Evolutionary conservation across 2,329 filamentous ascomycete species (phyloP), one percentile per base, ranked within the genome.

Genomic region (Blastomyces emzantsi): DNA sequence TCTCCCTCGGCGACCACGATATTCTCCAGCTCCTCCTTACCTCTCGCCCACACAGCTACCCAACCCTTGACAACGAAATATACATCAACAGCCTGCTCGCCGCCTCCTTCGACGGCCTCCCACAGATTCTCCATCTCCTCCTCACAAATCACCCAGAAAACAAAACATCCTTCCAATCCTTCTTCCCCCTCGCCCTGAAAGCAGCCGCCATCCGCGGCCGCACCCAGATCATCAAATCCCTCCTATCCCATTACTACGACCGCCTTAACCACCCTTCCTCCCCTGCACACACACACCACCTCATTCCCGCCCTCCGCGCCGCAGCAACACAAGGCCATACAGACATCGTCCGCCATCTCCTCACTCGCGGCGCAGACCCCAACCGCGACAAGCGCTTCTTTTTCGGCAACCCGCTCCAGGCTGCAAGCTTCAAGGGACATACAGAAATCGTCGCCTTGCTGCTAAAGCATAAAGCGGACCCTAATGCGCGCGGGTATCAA

Each of bases 381-480:
- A 60, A 60, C 30, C 25, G 22, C 28, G 41, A 49, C 25, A 47
- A 28, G 30, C 25, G 25, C 30, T 47, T 45, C 15, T 60, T 45
- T 22, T 57, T 57, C 19, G 41, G 25, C 28, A 62, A 56, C 36
- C 30, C 66, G 28, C 60, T 68, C 19, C 61, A 68, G 43, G 36
- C 19, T n/a, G 67, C 67, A 3, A 62, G 61, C 5, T 36, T 41
- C 33, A 52, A 61, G n/a, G 61, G 58, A 8, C 11, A 63, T 43
- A 19, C 59, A 2, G 61, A 63, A 8, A 57, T 66, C 28, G 59
- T 52, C 1, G 28, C 11, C 15, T 28, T 61, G 22, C 33, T 61
- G 25, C 43, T 39, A 6, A 7, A 9, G n/a, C 22, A 51, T 19
- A 61, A 66, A 43, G 64, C 65, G 7, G 67, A 68, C 54, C 62